Evolutionary conservation across 2,329 filamentous ascomycete species (phyloP).

Genomic region (Penicillium sp.): DNA sequence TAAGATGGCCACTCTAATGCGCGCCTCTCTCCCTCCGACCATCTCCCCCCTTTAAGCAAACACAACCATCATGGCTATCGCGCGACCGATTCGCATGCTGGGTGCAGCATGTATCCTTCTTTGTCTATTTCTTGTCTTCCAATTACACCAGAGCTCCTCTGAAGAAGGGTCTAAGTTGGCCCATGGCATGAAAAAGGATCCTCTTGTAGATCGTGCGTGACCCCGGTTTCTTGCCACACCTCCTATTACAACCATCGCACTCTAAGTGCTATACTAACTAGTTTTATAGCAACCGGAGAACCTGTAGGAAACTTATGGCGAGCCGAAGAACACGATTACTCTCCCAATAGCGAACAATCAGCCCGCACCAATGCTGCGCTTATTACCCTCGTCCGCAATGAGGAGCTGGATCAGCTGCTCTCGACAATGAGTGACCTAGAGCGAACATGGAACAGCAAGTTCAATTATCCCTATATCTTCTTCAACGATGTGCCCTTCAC

Average conservation of each 20-base stretch:
- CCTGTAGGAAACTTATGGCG: conserved; percentile 73
- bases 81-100: conserved; percentile 78
- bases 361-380: conserved; percentile 91
- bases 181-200: conserved; percentile 70
- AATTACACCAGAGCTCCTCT: conserved; percentile 62
- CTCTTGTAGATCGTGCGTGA: conserved; percentile 76
- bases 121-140: conserved; percentile 75
- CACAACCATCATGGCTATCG: conserved; percentile 67
- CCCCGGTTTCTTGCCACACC: conserved; percentile 11
- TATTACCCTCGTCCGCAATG: conserved; percentile 86
- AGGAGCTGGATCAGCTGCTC: conserved; percentile 79
- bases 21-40: conserved; percentile 8
- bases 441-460: conserved; percentile 94
- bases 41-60: conserved; percentile 22
- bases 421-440: conserved; percentile 89
- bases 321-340: conserved; percentile 72
- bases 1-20: conserved; percentile 21
- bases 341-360: conserved; percentile 68
- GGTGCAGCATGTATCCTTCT: conserved; percentile 68
- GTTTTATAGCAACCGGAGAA: conserved; percentile 68
- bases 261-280: conserved; percentile 15
- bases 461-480: conserved; percentile 99
- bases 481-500: conserved; percentile 95
- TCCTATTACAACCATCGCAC: not conserved
- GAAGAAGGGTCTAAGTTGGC: conserved; percentile 43